Evolutionary conservation across 2,329 filamentous ascomycete species (phyloP).

Genomic region (Helicocarpus griseus): DNA sequence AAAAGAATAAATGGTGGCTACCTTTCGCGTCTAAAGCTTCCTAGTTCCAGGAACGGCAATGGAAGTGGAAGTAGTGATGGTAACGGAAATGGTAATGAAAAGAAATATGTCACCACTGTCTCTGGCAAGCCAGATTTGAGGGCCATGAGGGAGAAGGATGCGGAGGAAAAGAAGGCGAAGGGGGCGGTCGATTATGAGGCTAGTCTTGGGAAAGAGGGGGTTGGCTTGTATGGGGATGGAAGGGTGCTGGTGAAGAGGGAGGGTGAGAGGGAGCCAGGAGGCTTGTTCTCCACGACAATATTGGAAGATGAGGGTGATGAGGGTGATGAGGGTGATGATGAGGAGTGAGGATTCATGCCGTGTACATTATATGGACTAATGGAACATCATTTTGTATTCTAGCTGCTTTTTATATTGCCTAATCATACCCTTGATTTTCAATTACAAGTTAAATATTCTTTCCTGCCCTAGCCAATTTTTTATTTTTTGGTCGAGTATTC

Average conservation of each 20-base stretch:
- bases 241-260: not conserved
- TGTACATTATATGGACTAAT: not conserved
- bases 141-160: not conserved
- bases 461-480: too few species aligned
- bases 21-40: too few species aligned
- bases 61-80: not conserved
- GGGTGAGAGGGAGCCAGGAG: not conserved
- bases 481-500: too few species aligned
- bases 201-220: not conserved
- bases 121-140: not conserved
- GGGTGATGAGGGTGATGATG: not conserved
- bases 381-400: too few species aligned
- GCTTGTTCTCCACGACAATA: constrained; percentile 1
- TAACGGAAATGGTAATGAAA: not conserved
- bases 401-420: too few species aligned
- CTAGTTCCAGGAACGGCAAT: not conserved
- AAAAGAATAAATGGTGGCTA: too few species aligned
- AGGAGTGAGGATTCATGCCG: not conserved
- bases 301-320: constrained; percentile 1
- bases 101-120: not conserved
- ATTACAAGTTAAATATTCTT: too few species aligned
- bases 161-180: not conserved
- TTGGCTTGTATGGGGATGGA: not conserved
- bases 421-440: too few species aligned
- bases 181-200: not conserved